A percentile compares a stretch with the other conserved stretches of the same genome.
These are phyloP conservation scores for Fusarium sp. DNA, from an alignment of 2,329 filamentous ascomycete genomes.

Conservation along the genomic window DNA sequence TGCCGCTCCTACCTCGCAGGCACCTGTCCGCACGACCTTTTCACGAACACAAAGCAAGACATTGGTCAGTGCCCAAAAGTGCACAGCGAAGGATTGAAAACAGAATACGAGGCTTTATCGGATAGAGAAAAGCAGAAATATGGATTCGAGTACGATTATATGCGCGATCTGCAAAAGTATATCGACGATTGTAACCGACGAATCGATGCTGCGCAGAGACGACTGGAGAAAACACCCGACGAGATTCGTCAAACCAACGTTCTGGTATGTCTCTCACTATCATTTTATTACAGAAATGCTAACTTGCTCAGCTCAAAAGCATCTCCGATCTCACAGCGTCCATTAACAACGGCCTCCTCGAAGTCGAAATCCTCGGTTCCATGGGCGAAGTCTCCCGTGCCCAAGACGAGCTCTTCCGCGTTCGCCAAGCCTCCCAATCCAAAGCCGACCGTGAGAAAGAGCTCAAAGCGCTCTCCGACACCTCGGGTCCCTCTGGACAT, in stretches of 20 bases:
- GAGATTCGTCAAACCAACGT: slow-evolving; percentile 96
- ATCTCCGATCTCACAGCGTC: slow-evolving; percentile 84
- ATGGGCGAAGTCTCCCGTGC: slow-evolving; percentile 83
- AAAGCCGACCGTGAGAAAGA: slow-evolving; percentile 89
- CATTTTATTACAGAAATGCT: not conserved
- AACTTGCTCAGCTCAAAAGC: slow-evolving; percentile 69
- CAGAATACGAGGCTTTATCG: slow-evolving; percentile 83
- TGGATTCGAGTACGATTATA: slow-evolving; percentile 96
- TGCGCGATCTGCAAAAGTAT: slow-evolving; percentile 94
- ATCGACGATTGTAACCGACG: slow-evolving; percentile 96
- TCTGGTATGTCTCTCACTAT: slow-evolving; percentile 59
- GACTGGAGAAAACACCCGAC: slow-evolving; percentile 96
- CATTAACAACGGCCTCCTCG: slow-evolving; percentile 83
- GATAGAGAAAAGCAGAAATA: slow-evolving; percentile 78
- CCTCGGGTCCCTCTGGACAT: slow-evolving; percentile 90
- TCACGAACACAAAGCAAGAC: slow-evolving; percentile 99
- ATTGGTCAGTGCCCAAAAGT: slow-evolving; percentile 88
- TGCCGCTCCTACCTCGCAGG: slow-evolving; percentile 95
- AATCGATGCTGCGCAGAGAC: slow-evolving; percentile 89
- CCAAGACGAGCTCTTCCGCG: slow-evolving; percentile 87
- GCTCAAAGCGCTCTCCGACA: slow-evolving; percentile 90
- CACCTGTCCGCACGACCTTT: slow-evolving; percentile 97
- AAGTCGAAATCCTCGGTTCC: slow-evolving; percentile 87
- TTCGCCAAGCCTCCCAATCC: slow-evolving; percentile 80
- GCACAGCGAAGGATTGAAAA: slow-evolving; percentile 88